Evolutionary conservation across 371 early-diverging fungal species (phyloP).

Genomic region (Coemansia sp.): DNA sequence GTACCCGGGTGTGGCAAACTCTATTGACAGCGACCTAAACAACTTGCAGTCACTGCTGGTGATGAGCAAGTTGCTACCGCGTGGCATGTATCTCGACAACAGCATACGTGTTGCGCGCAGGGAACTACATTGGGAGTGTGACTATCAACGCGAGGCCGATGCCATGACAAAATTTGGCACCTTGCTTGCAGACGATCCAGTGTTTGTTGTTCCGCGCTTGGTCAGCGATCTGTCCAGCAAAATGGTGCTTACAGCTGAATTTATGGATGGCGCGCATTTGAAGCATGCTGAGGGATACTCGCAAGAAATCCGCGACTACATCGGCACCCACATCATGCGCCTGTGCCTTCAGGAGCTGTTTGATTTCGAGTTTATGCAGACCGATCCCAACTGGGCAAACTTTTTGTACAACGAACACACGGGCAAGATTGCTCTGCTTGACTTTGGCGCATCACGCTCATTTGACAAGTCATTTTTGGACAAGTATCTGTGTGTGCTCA

Average conservation of each 20-base stretch:
- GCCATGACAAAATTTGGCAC: slow-evolving; percentile 68
- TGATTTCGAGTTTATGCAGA: slow-evolving; percentile 94
- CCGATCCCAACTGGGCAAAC: slow-evolving; percentile 98
- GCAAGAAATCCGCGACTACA: slow-evolving; percentile 70
- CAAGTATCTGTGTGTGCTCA: slow-evolving; percentile 73
- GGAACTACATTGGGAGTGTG: slow-evolving; percentile 94
- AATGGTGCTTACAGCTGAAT: slow-evolving; percentile 79
- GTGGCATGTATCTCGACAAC: slow-evolving; percentile 94
- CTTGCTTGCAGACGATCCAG: slow-evolving; percentile 60
- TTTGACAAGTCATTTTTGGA: slow-evolving; percentile 74
- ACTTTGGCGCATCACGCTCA: slow-evolving; percentile 94
- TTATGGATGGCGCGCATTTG: slow-evolving; percentile 75
- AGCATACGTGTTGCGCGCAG: slow-evolving; percentile 85
- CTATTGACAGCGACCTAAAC: slow-evolving; percentile 86
- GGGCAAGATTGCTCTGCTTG: slow-evolving; percentile 77
- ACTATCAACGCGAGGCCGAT: slow-evolving; percentile 87
- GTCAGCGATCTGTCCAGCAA: slow-evolving; percentile 68
- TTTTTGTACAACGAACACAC: slow-evolving; percentile 79
- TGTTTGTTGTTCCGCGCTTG: slow-evolving; percentile 77
- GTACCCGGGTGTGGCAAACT: slow-evolving; percentile 90
- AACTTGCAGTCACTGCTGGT: slow-evolving; percentile 79
- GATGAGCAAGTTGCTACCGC: slow-evolving; percentile 82
- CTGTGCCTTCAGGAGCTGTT: slow-evolving; percentile 91
- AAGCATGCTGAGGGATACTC: slow-evolving; percentile 60
- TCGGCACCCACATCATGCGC: slow-evolving; percentile 65